Evolutionary conservation across 768 basidiomycete species (phyloP), one percentile per base, ranked within the genome.

Genomic region (Boletus insuetus): DNA sequence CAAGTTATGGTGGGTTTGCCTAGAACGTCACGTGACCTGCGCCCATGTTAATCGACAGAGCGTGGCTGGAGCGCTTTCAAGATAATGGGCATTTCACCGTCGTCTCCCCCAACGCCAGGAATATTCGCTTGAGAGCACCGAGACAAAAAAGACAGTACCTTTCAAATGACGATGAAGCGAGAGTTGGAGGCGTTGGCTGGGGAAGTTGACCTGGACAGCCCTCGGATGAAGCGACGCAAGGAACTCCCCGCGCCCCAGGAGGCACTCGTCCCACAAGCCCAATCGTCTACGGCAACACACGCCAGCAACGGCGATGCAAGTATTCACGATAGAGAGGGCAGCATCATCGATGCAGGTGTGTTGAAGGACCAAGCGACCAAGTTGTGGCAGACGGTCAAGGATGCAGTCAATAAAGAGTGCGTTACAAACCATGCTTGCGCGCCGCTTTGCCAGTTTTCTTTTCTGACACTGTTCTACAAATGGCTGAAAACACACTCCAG

Each of bases 351-450:
- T 54, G 62, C 55, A 48, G 53, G 51, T 37, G 60, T 61, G 54
- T 79, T 87, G 67, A 85, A 79, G 67, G 84, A 84, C 73, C 80
- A 83, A 67, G 89, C 85, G 43, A 69, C 85, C 73, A 80, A 78
- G 73, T 71, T 91, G 75, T 91, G 87, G 86, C 82, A 86, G 68
- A 82, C 81, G 38, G 79, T 92, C 70, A 89, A 83, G 80, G 87
- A 89, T 71, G 90, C 88, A 67, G 83, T 84, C 69, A 87, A 85
- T 78, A 89, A 89, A 81, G 89, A 91, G 91, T 92, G 80, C 79
- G 89, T 88, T 75, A 75, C 77, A 73, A 68, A 67, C 73, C 70
- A 67, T 68, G 69, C 63, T 74, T 62, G 63, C 60, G 62, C 62
- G 58, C 64, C 63, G 69, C 71, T 63, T 73, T 66, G 70, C 68